A percentile compares a stretch with the other conserved stretches of the same genome.
These are phyloP conservation scores for Moesziomyces antarcticus DNA, from an alignment of 1,284 basidiomycete genomes.

Conservation along the genomic window DNA sequence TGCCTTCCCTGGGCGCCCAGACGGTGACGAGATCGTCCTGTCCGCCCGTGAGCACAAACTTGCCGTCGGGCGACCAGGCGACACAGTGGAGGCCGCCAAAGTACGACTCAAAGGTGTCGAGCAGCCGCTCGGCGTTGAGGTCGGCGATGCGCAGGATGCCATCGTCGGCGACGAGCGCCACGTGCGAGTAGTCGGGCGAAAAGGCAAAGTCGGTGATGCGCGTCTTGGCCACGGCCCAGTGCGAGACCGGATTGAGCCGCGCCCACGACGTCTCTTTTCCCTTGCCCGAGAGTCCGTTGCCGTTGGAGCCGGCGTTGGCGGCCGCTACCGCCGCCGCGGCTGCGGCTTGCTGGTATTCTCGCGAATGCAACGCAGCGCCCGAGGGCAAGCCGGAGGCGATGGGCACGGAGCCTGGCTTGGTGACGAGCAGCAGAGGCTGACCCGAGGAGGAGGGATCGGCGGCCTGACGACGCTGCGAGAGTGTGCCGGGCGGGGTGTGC, in stretches of 20 bases:
- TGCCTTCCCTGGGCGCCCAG: constrained; percentile 56
- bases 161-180: constrained; percentile 59
- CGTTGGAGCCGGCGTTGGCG: constrained; percentile 26
- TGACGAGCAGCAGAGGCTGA: constrained; percentile 40
- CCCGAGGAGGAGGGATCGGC: constrained; percentile 5
- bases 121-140: constrained; percentile 52
- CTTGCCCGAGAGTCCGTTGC: constrained; percentile 45
- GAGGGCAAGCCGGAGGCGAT: constrained; percentile 42
- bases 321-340: constrained; percentile 35
- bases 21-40: constrained; percentile 90
- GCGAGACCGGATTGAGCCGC: constrained; percentile 58
- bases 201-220: constrained; percentile 61
- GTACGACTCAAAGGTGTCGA: constrained; percentile 58
- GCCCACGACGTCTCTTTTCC: constrained; percentile 45
- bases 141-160: constrained; percentile 60
- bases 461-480: constrained; percentile 28
- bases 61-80: constrained; percentile 93
- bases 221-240: constrained; percentile 52
- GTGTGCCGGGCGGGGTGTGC: constrained; percentile 15
- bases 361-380: constrained; percentile 16
- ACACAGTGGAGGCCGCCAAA: constrained; percentile 77
- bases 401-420: constrained; percentile 39
- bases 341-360: constrained; percentile 37
- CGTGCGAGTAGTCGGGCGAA: constrained; percentile 53
- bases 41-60: constrained; percentile 87